A percentile compares a stretch with the other conserved stretches of the same genome.
Evolutionary conservation across 345 rosid species (phyloP).

Genomic region (Gossypium longicalyx): DNA sequence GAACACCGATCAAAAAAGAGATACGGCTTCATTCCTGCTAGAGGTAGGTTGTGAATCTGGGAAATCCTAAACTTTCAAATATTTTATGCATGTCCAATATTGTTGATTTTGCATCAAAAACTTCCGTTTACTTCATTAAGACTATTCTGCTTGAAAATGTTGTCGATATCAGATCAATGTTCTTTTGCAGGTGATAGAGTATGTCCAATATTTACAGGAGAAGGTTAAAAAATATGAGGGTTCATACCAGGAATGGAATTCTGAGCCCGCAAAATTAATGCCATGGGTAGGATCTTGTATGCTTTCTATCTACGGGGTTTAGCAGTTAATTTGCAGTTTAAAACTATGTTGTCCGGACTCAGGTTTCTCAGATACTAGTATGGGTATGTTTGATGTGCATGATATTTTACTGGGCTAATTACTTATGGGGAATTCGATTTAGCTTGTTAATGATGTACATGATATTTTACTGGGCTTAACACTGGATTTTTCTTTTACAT

Average conservation of each 20-base stretch:
- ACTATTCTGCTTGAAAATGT: not conserved
- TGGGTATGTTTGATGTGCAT: not conserved
- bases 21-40: slow-evolving; percentile 88
- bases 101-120: no score
- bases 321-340: not conserved
- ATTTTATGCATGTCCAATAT: not conserved
- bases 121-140: not conserved
- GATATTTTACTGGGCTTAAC: not conserved
- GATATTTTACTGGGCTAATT: not conserved
- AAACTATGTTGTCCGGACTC: not conserved
- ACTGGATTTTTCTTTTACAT: not conserved
- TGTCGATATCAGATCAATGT: slow-evolving; percentile 12
- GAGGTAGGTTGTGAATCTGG: slow-evolving; percentile 50
- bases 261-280: slow-evolving; percentile 72
- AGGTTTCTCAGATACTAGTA: not conserved
- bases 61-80: not conserved
- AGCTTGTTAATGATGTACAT: not conserved
- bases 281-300: slow-evolving; percentile 64
- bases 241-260: slow-evolving; percentile 76
- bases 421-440: not conserved
- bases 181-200: slow-evolving; percentile 72
- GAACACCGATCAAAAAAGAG: slow-evolving; percentile 81
- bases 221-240: slow-evolving; percentile 84
- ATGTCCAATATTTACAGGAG: slow-evolving; percentile 80
- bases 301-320: not conserved